A percentile compares a stretch with the other conserved stretches of the same genome.
phyloP scores from a whole-genome alignment of 2,329 filamentous ascomycete genomes.

The Colletotrichum magnum region DNA sequence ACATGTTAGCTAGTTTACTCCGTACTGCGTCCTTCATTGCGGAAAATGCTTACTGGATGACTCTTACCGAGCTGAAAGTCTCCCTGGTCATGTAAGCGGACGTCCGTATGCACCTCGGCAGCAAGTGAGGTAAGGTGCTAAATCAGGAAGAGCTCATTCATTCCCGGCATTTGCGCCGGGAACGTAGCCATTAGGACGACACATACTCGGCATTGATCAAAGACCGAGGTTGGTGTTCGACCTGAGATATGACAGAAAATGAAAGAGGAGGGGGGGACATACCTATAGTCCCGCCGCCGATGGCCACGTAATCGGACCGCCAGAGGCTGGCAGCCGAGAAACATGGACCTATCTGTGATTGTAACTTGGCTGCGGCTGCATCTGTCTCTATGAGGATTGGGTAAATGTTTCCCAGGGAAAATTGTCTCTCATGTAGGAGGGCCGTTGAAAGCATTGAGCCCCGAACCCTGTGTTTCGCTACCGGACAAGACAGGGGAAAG shows the following conservation, averaged over 20 bases:
- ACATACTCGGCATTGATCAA: conserved; percentile 1
- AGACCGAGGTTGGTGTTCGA: conserved; percentile 5
- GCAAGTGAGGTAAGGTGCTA: background rate
- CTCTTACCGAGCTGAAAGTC: no score
- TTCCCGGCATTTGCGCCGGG: background rate
- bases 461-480: no score
- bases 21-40: no score
- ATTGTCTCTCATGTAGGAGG: no score
- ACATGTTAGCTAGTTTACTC: no score
- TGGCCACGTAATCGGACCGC: conserved; percentile 25
- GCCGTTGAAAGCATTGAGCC: no score
- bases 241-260: conserved; percentile 12
- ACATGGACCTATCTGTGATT: no score
- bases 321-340: background rate
- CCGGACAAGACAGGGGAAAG: no score
- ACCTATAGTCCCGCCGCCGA: background rate
- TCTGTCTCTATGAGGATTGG: background rate
- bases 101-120: background rate
- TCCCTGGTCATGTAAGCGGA: no score
- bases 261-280: background rate
- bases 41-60: no score
- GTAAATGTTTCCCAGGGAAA: no score
- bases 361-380: background rate
- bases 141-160: background rate
- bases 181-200: background rate